These are phyloP conservation scores for Lunularia cruciata DNA, from an alignment of 225 moss, liverwort and hornwort genomes.

Conservation along the genomic window DNA sequence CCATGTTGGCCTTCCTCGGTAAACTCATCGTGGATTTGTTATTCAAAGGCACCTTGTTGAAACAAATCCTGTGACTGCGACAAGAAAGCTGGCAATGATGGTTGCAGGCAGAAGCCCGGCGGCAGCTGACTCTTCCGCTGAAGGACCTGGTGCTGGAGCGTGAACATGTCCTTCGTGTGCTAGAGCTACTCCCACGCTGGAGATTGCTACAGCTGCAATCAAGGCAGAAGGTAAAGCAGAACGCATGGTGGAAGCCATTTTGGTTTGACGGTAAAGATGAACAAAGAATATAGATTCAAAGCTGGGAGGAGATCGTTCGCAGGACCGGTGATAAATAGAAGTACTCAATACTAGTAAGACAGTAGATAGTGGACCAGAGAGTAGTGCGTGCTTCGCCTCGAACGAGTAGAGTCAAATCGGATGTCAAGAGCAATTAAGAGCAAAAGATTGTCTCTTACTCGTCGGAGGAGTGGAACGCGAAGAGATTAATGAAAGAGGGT, in stretches of 20 bases:
- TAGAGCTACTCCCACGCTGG: slow-evolving; percentile 17
- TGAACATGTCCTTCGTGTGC: slow-evolving; percentile 3
- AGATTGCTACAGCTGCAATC: slow-evolving; percentile 12
- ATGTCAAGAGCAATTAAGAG: too few relatives aligned
- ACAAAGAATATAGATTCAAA: background rate
- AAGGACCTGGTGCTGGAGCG: slow-evolving; percentile 14
- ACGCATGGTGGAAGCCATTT: slow-evolving; percentile 8
- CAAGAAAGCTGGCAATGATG: too few relatives aligned
- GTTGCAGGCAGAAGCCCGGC: too few relatives aligned
- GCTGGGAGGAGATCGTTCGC: too few relatives aligned
- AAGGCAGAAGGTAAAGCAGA: background rate
- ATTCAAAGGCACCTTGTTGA: too few relatives aligned
- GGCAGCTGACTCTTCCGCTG: background rate
- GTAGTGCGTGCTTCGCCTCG: background rate
- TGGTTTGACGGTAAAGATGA: background rate
- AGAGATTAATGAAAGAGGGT: too few relatives aligned
- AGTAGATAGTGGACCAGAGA: background rate
- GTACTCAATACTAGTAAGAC: background rate
- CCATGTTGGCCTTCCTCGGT: too few relatives aligned
- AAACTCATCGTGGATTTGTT: too few relatives aligned
- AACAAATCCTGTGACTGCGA: too few relatives aligned
- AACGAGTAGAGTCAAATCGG: background rate
- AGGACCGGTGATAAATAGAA: background rate
- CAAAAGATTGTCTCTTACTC: too few relatives aligned
- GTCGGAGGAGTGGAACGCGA: too few relatives aligned